phyloP scores from a whole-genome alignment of 2,329 filamentous ascomycete genomes.

The Fusarium stilboides region DNA sequence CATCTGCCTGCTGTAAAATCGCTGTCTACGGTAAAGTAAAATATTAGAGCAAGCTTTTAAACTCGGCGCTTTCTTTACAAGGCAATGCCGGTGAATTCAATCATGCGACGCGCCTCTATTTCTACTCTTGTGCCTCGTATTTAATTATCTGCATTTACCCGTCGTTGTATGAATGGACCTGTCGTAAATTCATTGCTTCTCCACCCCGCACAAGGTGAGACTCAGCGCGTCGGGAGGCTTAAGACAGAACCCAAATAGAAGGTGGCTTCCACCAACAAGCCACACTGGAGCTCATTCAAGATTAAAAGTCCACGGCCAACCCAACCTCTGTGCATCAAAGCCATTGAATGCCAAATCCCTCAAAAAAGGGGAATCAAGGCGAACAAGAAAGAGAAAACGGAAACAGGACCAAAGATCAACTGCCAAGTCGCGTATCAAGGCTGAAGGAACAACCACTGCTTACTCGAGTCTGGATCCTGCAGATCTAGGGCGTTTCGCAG shows the following conservation, averaged over 20 bases:
- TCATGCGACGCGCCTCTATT: not conserved
- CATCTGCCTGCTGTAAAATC: too few relatives aligned
- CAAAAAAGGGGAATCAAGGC: constrained; percentile 10
- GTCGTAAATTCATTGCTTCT: not conserved
- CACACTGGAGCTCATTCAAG: constrained; percentile 22
- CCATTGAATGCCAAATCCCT: constrained; percentile 1
- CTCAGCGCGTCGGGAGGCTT: constrained; percentile 13
- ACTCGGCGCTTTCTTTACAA: too few relatives aligned
- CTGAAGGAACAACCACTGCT: constrained; percentile 2
- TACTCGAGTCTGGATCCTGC: not conserved
- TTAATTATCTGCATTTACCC: not conserved
- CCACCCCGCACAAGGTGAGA: constrained; percentile 6
- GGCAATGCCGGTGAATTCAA: not conserved
- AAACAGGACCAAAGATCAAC: too few relatives aligned
- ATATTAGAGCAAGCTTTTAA: too few relatives aligned
- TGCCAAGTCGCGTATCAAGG: not conserved
- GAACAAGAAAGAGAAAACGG: not conserved
- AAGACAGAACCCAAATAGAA: constrained; percentile 29
- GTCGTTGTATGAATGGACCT: too few relatives aligned
- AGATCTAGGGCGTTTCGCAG: constrained; percentile 15
- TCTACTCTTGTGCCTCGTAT: not conserved
- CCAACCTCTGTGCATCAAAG: not conserved
- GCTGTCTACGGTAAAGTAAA: too few relatives aligned
- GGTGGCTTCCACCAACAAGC: constrained; percentile 18
- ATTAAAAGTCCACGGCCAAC: not conserved